These are phyloP conservation scores for Kodamaea sp. DNA, from an alignment of 1,139 yeast genomes.

Conservation along the genomic window DNA sequence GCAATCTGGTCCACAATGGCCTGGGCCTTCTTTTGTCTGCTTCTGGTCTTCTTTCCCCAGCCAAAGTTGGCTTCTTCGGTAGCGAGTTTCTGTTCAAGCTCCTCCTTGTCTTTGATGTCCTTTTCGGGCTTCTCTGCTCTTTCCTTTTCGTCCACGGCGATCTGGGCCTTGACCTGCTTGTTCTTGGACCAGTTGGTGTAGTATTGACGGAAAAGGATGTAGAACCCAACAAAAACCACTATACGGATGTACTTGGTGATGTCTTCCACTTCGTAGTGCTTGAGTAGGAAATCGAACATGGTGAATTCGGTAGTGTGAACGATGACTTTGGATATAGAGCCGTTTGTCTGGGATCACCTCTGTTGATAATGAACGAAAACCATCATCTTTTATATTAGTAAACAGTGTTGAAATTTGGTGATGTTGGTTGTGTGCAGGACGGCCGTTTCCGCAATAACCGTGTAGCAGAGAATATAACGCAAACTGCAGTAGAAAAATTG, in stretches of 20 bases:
- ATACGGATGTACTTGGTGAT: slow-evolving; percentile 43
- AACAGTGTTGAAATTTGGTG: too few relatives aligned
- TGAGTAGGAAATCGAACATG: slow-evolving; percentile 38
- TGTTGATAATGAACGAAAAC: too few relatives aligned
- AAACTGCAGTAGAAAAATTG: too few relatives aligned
- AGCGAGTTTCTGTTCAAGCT: slow-evolving; percentile 30
- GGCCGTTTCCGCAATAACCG: slow-evolving; percentile 1
- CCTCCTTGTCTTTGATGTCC: slow-evolving; percentile 33
- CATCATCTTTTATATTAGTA: too few relatives aligned
- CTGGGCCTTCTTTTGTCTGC: slow-evolving; percentile 55
- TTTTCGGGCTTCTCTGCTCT: slow-evolving; percentile 36
- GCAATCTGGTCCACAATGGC: slow-evolving; percentile 50
- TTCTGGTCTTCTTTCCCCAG: slow-evolving; percentile 77
- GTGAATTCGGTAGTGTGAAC: too few relatives aligned
- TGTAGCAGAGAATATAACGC: background rate
- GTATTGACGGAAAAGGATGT: slow-evolving; percentile 37
- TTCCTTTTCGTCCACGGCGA: slow-evolving; percentile 48
- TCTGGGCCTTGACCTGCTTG: slow-evolving; percentile 52
- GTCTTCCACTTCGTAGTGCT: slow-evolving; percentile 36
- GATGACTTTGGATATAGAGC: too few relatives aligned
- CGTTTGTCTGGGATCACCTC: too few relatives aligned
- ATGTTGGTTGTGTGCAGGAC: slow-evolving; percentile 8
- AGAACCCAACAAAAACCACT: slow-evolving; percentile 35
- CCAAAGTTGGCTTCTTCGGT: slow-evolving; percentile 58
- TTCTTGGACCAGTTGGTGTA: slow-evolving; percentile 48